Evolutionary conservation across 1,284 basidiomycete genomes (phyloP).

Genomic region (Apiotrichum brassicae): DNA sequence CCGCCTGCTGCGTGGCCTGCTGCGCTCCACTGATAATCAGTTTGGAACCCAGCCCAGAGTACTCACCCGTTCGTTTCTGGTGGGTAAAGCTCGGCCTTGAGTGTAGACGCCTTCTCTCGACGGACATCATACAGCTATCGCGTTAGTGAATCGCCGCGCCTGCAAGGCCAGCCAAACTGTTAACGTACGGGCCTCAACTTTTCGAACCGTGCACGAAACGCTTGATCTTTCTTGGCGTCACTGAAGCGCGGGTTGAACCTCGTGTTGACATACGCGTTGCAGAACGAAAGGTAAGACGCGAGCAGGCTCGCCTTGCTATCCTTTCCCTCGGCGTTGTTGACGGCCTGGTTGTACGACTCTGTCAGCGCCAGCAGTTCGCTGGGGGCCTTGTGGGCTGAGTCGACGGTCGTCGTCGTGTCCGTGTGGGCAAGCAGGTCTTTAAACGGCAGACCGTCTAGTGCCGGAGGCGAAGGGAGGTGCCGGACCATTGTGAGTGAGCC

Average conservation of each 20-base stretch:
- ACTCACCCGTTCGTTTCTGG: not conserved
- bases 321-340: constrained; percentile 25
- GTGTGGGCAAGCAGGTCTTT: not conserved
- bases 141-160: not conserved
- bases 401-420: constrained; percentile 10
- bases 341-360: not conserved
- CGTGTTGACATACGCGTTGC: constrained; percentile 5
- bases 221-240: constrained; percentile 27
- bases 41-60: too few species aligned
- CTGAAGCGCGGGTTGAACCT: constrained; percentile 27
- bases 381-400: constrained; percentile 26
- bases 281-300: constrained; percentile 25
- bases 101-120: not conserved
- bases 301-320: constrained; percentile 37
- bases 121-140: not conserved
- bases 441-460: not conserved
- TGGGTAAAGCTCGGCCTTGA: not conserved
- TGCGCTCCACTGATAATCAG: not conserved
- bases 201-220: constrained; percentile 29
- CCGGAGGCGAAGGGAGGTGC: not conserved
- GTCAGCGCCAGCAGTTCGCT: not conserved
- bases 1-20: not conserved
- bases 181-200: constrained; percentile 39
- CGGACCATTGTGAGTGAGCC: not conserved
- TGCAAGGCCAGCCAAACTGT: not conserved